Evolutionary conservation across 2,329 filamentous ascomycete species (phyloP).

Genomic region (Epicoccum nigrum): DNA sequence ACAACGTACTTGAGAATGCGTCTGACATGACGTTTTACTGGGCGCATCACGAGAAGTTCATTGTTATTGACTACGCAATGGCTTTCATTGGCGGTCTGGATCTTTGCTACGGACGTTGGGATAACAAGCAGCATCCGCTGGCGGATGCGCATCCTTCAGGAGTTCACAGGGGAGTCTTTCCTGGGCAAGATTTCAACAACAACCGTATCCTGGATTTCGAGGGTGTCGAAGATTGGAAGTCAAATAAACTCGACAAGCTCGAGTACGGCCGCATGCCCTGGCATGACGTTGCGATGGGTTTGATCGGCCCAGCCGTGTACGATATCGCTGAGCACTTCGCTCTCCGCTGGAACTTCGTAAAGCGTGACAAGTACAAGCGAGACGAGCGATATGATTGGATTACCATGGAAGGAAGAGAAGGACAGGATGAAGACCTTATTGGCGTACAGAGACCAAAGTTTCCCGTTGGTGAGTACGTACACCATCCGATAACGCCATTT

Average conservation of each 20-base stretch:
- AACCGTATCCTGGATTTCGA: slow-evolving; percentile 96
- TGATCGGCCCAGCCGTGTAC: slow-evolving; percentile 88
- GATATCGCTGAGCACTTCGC: slow-evolving; percentile 97
- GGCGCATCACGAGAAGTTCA: slow-evolving; percentile 97
- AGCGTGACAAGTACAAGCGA: slow-evolving; percentile 97
- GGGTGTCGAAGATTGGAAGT: slow-evolving; percentile 87
- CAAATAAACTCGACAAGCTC: slow-evolving; percentile 88
- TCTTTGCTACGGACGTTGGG: slow-evolving; percentile 95
- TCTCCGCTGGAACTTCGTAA: slow-evolving; percentile 94
- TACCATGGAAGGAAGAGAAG: slow-evolving; percentile 74
- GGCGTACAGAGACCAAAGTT: slow-evolving; percentile 88
- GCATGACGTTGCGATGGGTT: slow-evolving; percentile 92
- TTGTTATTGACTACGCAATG: slow-evolving; percentile 88
- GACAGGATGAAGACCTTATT: slow-evolving; percentile 81
- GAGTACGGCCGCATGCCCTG: slow-evolving; percentile 96
- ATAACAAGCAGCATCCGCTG: slow-evolving; percentile 81
- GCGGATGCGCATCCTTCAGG: slow-evolving; percentile 87
- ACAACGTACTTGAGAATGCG: slow-evolving; percentile 91
- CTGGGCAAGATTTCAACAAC: slow-evolving; percentile 98
- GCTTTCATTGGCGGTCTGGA: slow-evolving; percentile 96
- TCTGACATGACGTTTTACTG: slow-evolving; percentile 98
- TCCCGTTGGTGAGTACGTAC: slow-evolving; percentile 84
- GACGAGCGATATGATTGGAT: slow-evolving; percentile 86
- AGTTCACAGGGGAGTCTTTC: slow-evolving; percentile 83
- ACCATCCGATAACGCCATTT: slow-evolving; percentile 77